Evolutionary conservation across 2,329 filamentous ascomycete genomes (phyloP).

Genomic region (Cladosporium sp.): DNA sequence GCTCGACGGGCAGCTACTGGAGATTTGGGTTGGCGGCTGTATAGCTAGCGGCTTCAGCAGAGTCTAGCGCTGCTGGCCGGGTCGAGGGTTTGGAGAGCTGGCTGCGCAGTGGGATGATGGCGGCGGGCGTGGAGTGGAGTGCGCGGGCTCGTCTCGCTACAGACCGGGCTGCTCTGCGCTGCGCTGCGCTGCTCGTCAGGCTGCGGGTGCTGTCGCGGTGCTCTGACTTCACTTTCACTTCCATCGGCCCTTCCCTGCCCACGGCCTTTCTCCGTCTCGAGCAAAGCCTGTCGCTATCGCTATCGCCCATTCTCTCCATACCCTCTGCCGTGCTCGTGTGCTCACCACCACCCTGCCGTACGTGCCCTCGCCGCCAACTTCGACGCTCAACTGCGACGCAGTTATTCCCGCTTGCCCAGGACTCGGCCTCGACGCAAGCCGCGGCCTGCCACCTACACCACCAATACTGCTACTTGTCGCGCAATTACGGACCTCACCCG

Average conservation of each 20-base stretch:
- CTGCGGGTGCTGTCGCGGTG: too few species aligned
- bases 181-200: background rate
- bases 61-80: background rate
- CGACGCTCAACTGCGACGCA: background rate
- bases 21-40: constrained; percentile 1
- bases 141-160: background rate
- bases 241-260: constrained; percentile 10
- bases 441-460: background rate
- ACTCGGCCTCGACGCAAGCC: background rate
- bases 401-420: background rate
- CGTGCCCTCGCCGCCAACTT: too few species aligned
- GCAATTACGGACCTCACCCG: background rate
- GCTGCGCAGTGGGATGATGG: background rate
- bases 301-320: background rate
- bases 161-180: background rate
- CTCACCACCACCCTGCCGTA: too few species aligned
- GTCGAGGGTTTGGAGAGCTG: background rate
- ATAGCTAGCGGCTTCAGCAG: background rate
- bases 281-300: constrained; percentile 7
- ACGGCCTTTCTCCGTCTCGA: background rate
- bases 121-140: background rate
- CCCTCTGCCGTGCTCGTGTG: background rate
- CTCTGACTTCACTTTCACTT: constrained; percentile 5
- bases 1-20: background rate
- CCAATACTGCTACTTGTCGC: background rate